These are phyloP conservation scores for Hymenotorrendiella dingleyae DNA, from an alignment of 2,329 filamentous ascomycete genomes.

Conservation along the genomic window DNA sequence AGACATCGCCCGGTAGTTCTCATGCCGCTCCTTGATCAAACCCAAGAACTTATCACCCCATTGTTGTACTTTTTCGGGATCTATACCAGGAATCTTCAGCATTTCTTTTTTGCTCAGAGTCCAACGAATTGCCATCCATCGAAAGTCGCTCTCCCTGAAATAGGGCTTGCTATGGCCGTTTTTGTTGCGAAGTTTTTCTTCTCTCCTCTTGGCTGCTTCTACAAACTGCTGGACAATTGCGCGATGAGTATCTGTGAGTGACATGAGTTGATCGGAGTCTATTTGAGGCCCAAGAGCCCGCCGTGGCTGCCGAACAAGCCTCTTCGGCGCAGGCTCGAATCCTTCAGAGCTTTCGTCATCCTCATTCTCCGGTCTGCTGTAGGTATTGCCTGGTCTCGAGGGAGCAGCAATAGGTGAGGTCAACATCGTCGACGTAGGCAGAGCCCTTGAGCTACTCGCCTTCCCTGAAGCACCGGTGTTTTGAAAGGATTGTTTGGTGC, in stretches of 20 bases:
- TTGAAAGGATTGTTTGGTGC: conserved; percentile 31
- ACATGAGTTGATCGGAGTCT: conserved; percentile 47
- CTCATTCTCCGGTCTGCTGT: conserved; percentile 33
- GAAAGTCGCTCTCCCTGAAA: conserved; percentile 65
- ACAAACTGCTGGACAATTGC: conserved; percentile 62
- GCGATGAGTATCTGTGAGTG: conserved; percentile 54
- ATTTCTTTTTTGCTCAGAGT: conserved; percentile 58
- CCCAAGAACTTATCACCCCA: conserved; percentile 57
- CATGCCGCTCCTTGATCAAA: conserved; percentile 46
- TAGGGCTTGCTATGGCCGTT: conserved; percentile 50
- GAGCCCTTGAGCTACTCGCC: not conserved
- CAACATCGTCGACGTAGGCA: conserved; percentile 57
- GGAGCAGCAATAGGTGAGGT: conserved; percentile 55
- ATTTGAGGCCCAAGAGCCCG: conserved; percentile 51
- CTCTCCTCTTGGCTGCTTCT: conserved; percentile 50
- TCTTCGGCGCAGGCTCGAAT: conserved; percentile 20
- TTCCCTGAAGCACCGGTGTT: not conserved
- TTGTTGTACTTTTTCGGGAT: conserved; percentile 52
- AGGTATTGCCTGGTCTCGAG: conserved; percentile 30
- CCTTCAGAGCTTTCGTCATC: conserved; percentile 34
- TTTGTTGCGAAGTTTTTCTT: conserved; percentile 55
- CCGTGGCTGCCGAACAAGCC: conserved; percentile 13
- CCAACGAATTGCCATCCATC: conserved; percentile 67
- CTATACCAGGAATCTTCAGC: conserved; percentile 56
- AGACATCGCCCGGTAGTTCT: conserved; percentile 45